Base-by-base conservation (phyloP, 2,329 filamentous ascomycete species). In the Fusarium pilosicola region DNA sequence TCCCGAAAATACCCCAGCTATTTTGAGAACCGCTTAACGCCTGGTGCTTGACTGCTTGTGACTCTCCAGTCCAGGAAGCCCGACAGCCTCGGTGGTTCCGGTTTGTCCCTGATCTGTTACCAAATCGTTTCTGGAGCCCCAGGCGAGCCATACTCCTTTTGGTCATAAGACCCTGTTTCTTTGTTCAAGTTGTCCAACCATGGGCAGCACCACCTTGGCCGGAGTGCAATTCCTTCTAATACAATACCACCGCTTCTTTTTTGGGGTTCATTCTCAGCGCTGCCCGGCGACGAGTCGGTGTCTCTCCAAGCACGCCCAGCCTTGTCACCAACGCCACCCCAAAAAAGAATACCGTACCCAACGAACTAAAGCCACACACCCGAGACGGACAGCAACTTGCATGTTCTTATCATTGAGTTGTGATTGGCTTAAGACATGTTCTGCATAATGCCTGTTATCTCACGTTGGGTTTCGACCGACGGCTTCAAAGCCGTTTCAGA, bases 391-490 rank as follows among this genome's bases (percentile, higher is more conserved):
- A 39, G 34, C 26, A 51, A 30, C 32, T 58, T 65, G 71, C 66
- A 75, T 30, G 58, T 62, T 74, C 79, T 81, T 81, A 81, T 81
- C 80, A 76, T 67, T 58, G 65, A 52, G 12, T 46, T 36, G 17
- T 77, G 73, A 81, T 81, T 81, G 80, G 80, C 58, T 48, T 24
- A 10, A 10, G 12, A 18, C 51, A 75, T 77, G 79, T 71, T 76
- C 79, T 79, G 77, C 79, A 81, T 81, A 81, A 81, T 81, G 79
- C 75, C 68, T 76, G 79, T 79, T 78, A 78, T 78, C 74, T 76
- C 76, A 78, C 55, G 70, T 75, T 74, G 66, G 60, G 62, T 55
- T 72, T 56, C 34, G 41, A 65, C 39, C 45, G 55, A 70, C 61
- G 65, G 65, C 68, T 63, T 64, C 56, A 56, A 70, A 74, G 70